phyloP scores from a whole-genome alignment of 2,329 filamentous ascomycete species.

The Fulvia fulva region DNA sequence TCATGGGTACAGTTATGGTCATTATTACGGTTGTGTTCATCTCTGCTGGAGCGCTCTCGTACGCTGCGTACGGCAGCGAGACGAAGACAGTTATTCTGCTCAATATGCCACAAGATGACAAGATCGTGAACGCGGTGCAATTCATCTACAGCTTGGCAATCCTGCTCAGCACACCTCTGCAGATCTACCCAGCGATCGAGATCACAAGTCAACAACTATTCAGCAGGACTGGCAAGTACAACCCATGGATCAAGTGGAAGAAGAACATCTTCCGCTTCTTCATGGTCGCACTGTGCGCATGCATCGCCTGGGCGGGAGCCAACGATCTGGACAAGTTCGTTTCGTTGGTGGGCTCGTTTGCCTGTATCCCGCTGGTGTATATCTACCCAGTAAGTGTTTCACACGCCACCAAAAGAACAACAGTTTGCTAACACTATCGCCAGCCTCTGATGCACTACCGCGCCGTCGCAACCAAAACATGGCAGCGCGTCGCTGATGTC shows the following conservation, averaged over 20 bases:
- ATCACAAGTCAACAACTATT: constrained; percentile 95
- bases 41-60: constrained; percentile 86
- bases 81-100: constrained; percentile 96
- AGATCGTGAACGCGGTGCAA: constrained; percentile 91
- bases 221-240: constrained; percentile 92
- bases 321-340: constrained; percentile 97
- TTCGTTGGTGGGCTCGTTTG: constrained; percentile 91
- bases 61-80: constrained; percentile 90
- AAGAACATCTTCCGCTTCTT: constrained; percentile 97
- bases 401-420: not conserved
- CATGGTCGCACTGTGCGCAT: constrained; percentile 78
- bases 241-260: constrained; percentile 98
- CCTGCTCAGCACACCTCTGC: constrained; percentile 85
- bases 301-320: constrained; percentile 87
- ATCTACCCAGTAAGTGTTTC: constrained; percentile 81
- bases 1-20: constrained; percentile 87
- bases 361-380: constrained; percentile 93
- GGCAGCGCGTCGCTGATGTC: constrained; percentile 70
- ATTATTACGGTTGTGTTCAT: constrained; percentile 90
- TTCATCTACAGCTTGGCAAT: constrained; percentile 99
- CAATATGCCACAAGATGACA: constrained; percentile 93
- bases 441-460: constrained; percentile 87
- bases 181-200: constrained; percentile 95
- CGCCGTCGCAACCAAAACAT: constrained; percentile 66
- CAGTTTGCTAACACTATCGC: constrained; percentile 3